phyloP scores from a whole-genome alignment of 1,284 basidiomycete species.

The Cutaneotrichosporon spelunceum region DNA sequence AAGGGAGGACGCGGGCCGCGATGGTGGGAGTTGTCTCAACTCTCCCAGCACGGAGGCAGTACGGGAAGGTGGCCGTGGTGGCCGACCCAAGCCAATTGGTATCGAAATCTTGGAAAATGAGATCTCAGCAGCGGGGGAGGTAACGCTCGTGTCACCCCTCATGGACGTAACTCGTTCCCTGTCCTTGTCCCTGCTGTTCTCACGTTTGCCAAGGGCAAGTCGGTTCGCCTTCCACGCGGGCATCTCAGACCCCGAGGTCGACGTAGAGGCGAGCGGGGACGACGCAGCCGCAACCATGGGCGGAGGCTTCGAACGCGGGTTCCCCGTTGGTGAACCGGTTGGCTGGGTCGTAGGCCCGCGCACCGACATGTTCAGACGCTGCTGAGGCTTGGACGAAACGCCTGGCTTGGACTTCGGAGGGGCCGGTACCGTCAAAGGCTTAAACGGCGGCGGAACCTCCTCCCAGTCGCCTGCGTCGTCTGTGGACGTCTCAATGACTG shows the following conservation, averaged over 20 bases:
- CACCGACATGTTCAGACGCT: not conserved
- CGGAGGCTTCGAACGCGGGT: not conserved
- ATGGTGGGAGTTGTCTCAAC: constrained; percentile 19
- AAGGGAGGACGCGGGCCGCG: constrained; percentile 2
- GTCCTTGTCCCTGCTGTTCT: not conserved
- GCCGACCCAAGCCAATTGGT: constrained; percentile 16
- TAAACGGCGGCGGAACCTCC: constrained; percentile 13
- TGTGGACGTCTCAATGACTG: not conserved
- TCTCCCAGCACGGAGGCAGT: constrained; percentile 10
- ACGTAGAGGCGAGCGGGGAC: not conserved
- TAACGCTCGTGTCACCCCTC: constrained; percentile 5
- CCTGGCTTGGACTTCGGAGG: not conserved
- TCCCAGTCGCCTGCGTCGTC: constrained; percentile 22
- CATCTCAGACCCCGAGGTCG: constrained; percentile 8
- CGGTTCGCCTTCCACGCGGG: constrained; percentile 32
- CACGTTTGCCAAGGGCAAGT: constrained; percentile 24
- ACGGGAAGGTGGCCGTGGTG: constrained; percentile 9
- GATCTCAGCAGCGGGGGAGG: not conserved
- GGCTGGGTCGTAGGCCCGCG: not conserved
- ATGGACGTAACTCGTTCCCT: not conserved
- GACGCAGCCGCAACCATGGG: not conserved
- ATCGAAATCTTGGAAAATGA: constrained; percentile 3
- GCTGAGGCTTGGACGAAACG: not conserved
- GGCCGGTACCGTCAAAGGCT: not conserved
- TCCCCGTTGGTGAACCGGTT: not conserved